Percentiles rank a stretch among this genome's conserved stretches.
Evolutionary conservation across 352 stramenopile genomes (phyloP).

Genomic region (Pythium scleroteichum): DNA sequence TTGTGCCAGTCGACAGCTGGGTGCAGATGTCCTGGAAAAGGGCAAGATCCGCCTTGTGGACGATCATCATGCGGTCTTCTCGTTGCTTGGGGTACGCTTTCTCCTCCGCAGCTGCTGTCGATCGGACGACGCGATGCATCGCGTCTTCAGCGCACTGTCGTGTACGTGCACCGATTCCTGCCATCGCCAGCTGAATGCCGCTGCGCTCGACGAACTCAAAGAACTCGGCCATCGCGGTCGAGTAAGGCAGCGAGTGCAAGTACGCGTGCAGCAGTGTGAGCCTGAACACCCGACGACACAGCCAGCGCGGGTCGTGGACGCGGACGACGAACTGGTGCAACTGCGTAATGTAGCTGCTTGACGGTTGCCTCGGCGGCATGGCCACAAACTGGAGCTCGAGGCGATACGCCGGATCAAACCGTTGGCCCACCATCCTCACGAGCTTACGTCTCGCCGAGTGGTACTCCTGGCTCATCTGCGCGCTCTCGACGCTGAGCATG

Average conservation of each 20-base stretch:
- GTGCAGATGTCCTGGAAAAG: neutral
- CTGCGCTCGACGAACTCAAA: neutral
- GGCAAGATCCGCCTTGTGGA: constrained; percentile 1
- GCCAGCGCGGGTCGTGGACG: neutral
- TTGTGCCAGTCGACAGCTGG: neutral
- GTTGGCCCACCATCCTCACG: neutral
- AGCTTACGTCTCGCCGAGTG: neutral
- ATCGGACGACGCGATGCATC: neutral
- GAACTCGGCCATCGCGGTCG: constrained; percentile 6
- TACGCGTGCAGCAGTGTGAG: constrained; percentile 11
- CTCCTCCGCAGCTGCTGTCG: neutral
- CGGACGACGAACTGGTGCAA: constrained; percentile 1
- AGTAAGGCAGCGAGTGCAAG: constrained; percentile 12
- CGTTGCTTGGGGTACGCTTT: no score
- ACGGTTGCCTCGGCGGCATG: constrained; percentile 15
- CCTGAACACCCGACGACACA: constrained; percentile 3
- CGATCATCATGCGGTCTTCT: constrained; percentile 9
- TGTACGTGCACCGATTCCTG: neutral
- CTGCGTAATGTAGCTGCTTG: constrained; percentile 3
- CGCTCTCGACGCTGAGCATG: neutral
- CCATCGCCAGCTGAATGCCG: constrained; percentile 11
- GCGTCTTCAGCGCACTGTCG: neutral
- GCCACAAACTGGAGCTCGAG: constrained; percentile 16
- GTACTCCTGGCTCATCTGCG: neutral
- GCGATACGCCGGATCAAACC: constrained; percentile 3